Base-by-base conservation (phyloP, 1,284 basidiomycete genomes). In the Cerrena zonata region DNA sequence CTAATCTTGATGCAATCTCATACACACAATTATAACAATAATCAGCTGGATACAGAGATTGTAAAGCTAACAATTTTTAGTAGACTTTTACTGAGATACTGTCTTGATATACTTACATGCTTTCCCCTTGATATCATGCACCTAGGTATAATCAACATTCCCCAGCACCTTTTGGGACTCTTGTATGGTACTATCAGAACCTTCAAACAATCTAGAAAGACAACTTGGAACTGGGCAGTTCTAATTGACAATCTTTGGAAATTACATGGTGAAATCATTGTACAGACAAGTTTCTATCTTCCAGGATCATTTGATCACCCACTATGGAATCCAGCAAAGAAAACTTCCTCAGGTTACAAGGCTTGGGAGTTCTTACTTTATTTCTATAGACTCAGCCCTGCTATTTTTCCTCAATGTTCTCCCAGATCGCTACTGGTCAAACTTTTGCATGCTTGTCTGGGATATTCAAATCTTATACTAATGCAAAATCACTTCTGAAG, bases 221-320 rank as follows among this genome's bases (percentile, higher is more conserved):
- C 1, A 0, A 46, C 36, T 1, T 76, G 73, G 73, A 52, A 58
- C 10, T 76, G 69, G 69, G 65, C 55, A 0, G 56, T 65, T 3
- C 54, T 76, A 0, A 51, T 19, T 0, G 64, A 60, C 2, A 53
- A 63, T 0, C 36, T 49, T 0, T 75, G 74, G 74, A 59, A 56
- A 12, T 37, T 26, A 3, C 73, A 75, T 57, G 73, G 64, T 2
- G 11, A 39, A 13, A 34, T 27, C 2, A 59, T 67, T 24, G 62
- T 50, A 1, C 39, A 7, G 19, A 45, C 53, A 1, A 48, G 45
- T 0, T 50, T 19, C 1, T 61, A 58, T 41, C 56, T 67, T 1
- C 66, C 66, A 4, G 58, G 59, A 0, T 65, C 60, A 0, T 66
- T 64, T 50, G 64, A 62, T 24, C 58, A 57, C 3, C 59, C 62